These are phyloP conservation scores for Kurtzmaniella natalensis DNA, from an alignment of 1,139 yeast genomes.

Conservation along the genomic window DNA sequence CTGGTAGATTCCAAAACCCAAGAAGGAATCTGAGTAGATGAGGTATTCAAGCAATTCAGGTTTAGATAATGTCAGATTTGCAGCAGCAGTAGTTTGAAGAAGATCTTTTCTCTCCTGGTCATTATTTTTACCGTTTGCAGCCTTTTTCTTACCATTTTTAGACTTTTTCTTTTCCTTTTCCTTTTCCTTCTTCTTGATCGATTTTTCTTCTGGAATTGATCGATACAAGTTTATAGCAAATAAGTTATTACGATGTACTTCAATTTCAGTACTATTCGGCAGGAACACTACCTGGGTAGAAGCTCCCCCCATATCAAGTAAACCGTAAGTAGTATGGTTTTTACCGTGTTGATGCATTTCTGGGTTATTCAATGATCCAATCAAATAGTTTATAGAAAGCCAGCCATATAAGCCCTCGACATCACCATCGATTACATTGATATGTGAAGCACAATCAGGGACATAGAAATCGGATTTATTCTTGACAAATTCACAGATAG, in stretches of 20 bases:
- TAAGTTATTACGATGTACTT: constrained; percentile 52
- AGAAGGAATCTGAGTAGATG: constrained; percentile 67
- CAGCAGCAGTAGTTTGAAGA: constrained; percentile 4
- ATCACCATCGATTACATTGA: constrained; percentile 71
- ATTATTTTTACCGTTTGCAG: too few relatives aligned
- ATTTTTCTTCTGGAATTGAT: too few relatives aligned
- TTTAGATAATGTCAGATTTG: constrained; percentile 19
- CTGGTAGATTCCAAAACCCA: constrained; percentile 75
- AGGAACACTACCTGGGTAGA: constrained; percentile 80
- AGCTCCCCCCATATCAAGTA: constrained; percentile 87
- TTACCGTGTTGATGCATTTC: constrained; percentile 46
- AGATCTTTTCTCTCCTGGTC: too few relatives aligned
- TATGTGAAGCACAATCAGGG: constrained; percentile 54
- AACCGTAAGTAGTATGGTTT: constrained; percentile 61
- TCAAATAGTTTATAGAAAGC: constrained; percentile 69
- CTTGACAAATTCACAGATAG: constrained; percentile 54
- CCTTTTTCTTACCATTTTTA: too few relatives aligned
- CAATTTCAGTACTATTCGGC: constrained; percentile 55
- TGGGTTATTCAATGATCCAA: constrained; percentile 54
- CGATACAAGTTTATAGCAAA: constrained; percentile 31
- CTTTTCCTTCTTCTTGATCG: constrained; percentile 1
- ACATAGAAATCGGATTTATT: constrained; percentile 53
- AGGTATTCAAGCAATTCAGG: constrained; percentile 34
- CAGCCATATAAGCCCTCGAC: constrained; percentile 81
- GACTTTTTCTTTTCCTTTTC: constrained; percentile 1